Evolutionary conservation across 768 basidiomycete species (phyloP).

Genomic region (Suillus placidus): DNA sequence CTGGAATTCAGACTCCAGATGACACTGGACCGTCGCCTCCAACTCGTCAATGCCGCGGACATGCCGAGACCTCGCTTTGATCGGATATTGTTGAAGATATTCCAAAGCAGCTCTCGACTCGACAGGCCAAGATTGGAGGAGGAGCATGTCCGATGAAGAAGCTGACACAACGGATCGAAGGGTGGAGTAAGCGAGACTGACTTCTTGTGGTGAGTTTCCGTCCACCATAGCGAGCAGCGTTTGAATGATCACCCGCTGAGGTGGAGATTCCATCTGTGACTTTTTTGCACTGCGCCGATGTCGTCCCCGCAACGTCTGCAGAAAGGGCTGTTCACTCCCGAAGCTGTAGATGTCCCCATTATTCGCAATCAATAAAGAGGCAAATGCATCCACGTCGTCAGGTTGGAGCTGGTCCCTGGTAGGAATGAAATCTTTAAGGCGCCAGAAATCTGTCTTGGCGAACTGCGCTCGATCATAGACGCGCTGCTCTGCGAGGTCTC

Average conservation of each 20-base stretch:
- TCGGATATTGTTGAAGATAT: conserved; percentile 51
- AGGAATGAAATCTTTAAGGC: conserved; percentile 78
- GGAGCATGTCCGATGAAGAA: conserved; percentile 32
- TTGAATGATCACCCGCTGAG: conserved; percentile 54
- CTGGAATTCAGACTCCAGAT: conserved; percentile 52
- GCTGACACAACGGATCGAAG: conserved; percentile 59
- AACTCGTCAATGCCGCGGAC: conserved; percentile 41
- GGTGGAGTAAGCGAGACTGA: conserved; percentile 63
- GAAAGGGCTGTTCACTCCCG: conserved; percentile 48
- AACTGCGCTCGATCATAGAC: conserved; percentile 50
- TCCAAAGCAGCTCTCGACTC: conserved; percentile 49
- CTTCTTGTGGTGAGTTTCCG: conserved; percentile 47
- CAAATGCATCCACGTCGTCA: conserved; percentile 75
- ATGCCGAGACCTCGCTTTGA: conserved; percentile 35
- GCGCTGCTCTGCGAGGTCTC: conserved; percentile 45
- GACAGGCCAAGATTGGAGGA: conserved; percentile 35
- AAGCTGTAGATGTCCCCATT: conserved; percentile 67
- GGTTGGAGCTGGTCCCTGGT: conserved; percentile 51
- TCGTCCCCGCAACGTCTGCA: conserved; percentile 45
- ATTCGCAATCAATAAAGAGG: conserved; percentile 59
- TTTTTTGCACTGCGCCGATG: conserved; percentile 25
- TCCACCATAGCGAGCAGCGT: conserved; percentile 63
- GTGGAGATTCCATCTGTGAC: conserved; percentile 27
- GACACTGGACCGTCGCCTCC: conserved; percentile 34
- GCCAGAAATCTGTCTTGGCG: conserved; percentile 74